Base-by-base conservation (phyloP, 176 grass and related monocot genomes). In the Hyparrhenia diplandra region DNA sequence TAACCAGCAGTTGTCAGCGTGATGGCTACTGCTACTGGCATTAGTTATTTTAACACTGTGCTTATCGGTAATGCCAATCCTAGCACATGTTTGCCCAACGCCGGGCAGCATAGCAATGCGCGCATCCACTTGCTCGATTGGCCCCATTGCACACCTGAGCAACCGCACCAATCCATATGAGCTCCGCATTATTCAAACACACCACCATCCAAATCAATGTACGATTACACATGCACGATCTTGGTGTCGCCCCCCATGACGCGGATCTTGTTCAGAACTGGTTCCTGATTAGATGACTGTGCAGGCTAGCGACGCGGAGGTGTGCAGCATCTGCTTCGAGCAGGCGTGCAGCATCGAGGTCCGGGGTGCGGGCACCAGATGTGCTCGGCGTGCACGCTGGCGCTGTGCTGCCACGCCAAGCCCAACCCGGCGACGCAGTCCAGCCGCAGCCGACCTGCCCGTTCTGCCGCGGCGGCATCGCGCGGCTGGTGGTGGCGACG, bases 271-370 rank as follows among this genome's bases (percentile, higher is more conserved):
- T 67, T 81, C 8, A 17, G 80, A 40, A 16, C 12, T 71, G 40
- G 29, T 17, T 3, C 5, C n/a, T 71, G 40, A 46, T 17, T 1
- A 12, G 64, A 69, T 39, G 42, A 36, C 29, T 51, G 66, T 87
- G 84, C 90, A 97, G 92, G 78, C 23, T 0, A 75, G 83, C 13
- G 95, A 87, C 27, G 92, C 85, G 2, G 91, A 94, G 83, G 77
- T 90, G 77, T 99, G 97, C 81, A 91, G 89, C 87, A 99, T 99
- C 84, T 99, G 97, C 84, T 96, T 96, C 46, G 93, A 99, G 79
- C 92, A 90, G 81, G 86, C 76, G 61, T 99, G 97, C 87, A 87
- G 85, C 34, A 96, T 99, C 60, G 91, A 93, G 89, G 89, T 99
- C 47, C 85, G 69, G 90, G 89, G 67, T 99, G 97, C 76, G 89